These are phyloP conservation scores for Solanum phureja DNA, from an alignment of 257 asterid genomes.

Conservation along the genomic window DNA sequence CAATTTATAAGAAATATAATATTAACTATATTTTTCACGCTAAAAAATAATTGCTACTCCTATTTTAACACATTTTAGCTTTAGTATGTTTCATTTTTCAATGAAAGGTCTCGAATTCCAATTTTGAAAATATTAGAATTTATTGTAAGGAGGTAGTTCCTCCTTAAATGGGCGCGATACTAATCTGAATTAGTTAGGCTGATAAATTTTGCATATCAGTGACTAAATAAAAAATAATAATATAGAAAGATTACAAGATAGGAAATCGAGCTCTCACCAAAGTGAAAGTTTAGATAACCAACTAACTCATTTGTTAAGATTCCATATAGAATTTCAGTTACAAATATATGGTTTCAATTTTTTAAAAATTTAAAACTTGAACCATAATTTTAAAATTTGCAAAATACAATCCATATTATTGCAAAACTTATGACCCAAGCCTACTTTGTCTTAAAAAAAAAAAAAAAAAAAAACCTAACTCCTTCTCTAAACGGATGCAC, in stretches of 20 bases:
- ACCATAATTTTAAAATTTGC: not conserved
- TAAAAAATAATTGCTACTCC: not conserved
- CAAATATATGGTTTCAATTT: too few species aligned
- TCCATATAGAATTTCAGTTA: not conserved
- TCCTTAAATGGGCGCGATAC: not conserved
- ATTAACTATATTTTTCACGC: not conserved
- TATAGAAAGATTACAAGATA: too few species aligned
- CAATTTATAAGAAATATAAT: not conserved
- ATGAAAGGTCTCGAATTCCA: accelerated
- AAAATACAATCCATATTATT: not conserved
- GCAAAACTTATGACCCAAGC: not conserved
- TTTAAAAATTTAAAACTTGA: not conserved
- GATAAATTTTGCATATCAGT: not conserved
- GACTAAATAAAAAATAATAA: not conserved
- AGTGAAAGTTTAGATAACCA: too few species aligned
- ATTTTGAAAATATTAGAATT: not conserved
- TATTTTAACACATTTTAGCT: not conserved
- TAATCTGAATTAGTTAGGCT: not conserved
- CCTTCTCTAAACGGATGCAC: too few species aligned
- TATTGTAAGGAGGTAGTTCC: not conserved
- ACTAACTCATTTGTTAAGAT: not conserved
- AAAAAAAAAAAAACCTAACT: too few species aligned
- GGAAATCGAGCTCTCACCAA: too few species aligned
- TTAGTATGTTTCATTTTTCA: not conserved
- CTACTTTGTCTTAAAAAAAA: too few species aligned